phyloP scores from a whole-genome alignment of 1,284 basidiomycete genomes.

The Volvariella volvacea region DNA sequence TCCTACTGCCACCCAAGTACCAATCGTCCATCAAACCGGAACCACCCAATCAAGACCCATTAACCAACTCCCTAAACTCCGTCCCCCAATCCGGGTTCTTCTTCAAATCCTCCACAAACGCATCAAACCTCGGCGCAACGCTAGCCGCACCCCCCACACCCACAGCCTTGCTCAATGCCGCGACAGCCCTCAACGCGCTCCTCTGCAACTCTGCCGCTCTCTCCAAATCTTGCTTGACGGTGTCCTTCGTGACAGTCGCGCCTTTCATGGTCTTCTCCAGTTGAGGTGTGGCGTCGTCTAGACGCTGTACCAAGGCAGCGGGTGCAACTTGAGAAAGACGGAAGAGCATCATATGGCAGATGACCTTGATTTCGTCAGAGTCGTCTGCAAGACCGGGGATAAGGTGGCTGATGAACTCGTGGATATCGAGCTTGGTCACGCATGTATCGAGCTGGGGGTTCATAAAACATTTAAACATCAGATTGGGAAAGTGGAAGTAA shows the following conservation, averaged over 20 bases:
- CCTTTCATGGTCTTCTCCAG: conserved; percentile 92
- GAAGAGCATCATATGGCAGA: conserved; percentile 93
- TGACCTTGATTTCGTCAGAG: conserved; percentile 94
- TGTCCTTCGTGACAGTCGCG: conserved; percentile 83
- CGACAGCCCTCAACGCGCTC: conserved; percentile 80
- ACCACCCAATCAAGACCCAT: too few species aligned
- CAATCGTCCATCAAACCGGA: too few species aligned
- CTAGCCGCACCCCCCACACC: conserved; percentile 34
- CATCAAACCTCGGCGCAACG: conserved; percentile 70
- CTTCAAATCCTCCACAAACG: conserved; percentile 65
- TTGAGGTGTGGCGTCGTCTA: conserved; percentile 81
- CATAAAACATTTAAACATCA: neutral
- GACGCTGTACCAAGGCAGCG: conserved; percentile 69
- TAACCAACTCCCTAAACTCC: conserved; percentile 60
- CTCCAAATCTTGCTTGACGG: conserved; percentile 96
- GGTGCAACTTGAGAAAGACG: conserved; percentile 84
- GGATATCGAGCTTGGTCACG: conserved; percentile 77
- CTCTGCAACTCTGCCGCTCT: conserved; percentile 88
- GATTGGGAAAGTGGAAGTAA: too few species aligned
- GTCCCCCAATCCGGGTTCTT: conserved; percentile 54
- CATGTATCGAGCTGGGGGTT: conserved; percentile 76
- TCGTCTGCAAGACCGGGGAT: conserved; percentile 83
- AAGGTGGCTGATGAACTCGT: conserved; percentile 79
- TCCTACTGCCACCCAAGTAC: too few species aligned
- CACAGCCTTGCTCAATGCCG: conserved; percentile 70